A percentile compares a stretch with the other conserved stretches of the same genome.
phyloP scores from a whole-genome alignment of 768 basidiomycete genomes.

The Vararia minispora region DNA sequence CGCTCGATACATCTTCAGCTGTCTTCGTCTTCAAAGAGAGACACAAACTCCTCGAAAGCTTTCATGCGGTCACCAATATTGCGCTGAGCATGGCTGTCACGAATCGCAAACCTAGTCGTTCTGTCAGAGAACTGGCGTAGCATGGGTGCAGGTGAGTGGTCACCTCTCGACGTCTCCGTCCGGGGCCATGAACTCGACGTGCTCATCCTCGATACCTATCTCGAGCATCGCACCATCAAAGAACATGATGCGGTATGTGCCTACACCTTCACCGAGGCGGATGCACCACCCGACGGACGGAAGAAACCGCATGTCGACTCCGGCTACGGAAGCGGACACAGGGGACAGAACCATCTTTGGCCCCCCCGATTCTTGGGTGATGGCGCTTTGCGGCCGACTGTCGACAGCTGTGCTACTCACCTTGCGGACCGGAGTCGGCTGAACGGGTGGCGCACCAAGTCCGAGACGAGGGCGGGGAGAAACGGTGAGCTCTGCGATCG shows the following conservation, averaged over 20 bases:
- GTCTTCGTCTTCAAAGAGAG: constrained; percentile 25
- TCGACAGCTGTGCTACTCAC: constrained; percentile 14
- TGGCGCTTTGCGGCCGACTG: constrained; percentile 9
- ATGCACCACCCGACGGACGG: constrained; percentile 33
- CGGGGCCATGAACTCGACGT: constrained; percentile 23
- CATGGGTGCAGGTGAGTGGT: constrained; percentile 4
- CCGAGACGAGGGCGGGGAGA: constrained; percentile 11
- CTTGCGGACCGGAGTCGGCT: constrained; percentile 10
- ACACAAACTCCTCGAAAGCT: constrained; percentile 30
- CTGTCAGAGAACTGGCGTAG: neutral
- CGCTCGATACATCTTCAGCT: constrained; percentile 3
- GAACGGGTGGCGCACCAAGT: too few relatives aligned
- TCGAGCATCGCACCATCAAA: constrained; percentile 28
- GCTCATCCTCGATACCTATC: constrained; percentile 33
- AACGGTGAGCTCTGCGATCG: constrained; percentile 10
- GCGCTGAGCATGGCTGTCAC: constrained; percentile 22
- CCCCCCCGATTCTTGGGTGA: too few relatives aligned
- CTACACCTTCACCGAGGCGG: constrained; percentile 25
- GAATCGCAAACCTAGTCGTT: constrained; percentile 22
- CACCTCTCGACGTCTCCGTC: constrained; percentile 22
- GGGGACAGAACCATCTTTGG: too few relatives aligned
- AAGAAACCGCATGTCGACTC: constrained; percentile 27
- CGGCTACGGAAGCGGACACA: too few relatives aligned
- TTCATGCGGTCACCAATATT: constrained; percentile 30
- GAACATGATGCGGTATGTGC: constrained; percentile 33